These are phyloP conservation scores for Candida vaughaniae DNA, from an alignment of 805 yeast species.

Conservation along the genomic window DNA sequence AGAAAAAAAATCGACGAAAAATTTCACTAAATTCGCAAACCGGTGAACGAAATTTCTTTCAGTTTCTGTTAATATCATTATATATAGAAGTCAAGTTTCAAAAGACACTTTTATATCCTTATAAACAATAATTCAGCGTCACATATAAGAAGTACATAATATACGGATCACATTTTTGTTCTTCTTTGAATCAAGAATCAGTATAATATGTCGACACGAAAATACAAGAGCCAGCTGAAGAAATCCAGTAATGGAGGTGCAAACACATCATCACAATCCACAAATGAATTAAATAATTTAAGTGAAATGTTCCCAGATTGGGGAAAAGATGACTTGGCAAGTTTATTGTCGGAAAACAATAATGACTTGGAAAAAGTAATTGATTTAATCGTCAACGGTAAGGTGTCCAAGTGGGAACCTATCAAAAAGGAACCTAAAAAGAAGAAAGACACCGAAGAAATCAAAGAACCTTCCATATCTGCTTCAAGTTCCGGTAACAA, in stretches of 20 bases:
- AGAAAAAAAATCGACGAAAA: slow-evolving; percentile 10
- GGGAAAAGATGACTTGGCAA: slow-evolving; percentile 79
- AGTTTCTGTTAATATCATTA: not conserved
- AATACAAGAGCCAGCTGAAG: slow-evolving; percentile 48
- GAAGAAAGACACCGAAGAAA: slow-evolving; percentile 18
- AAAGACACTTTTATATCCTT: not conserved
- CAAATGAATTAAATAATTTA: slow-evolving; percentile 51
- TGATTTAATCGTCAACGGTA: slow-evolving; percentile 86
- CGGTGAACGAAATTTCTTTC: slow-evolving; percentile 1
- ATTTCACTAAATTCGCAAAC: slow-evolving; percentile 7
- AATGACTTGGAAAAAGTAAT: slow-evolving; percentile 77
- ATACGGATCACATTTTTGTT: not conserved
- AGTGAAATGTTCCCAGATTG: slow-evolving; percentile 93
- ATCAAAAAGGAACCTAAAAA: slow-evolving; percentile 69
- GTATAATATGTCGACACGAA: slow-evolving; percentile 26
- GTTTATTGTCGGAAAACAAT: slow-evolving; percentile 70
- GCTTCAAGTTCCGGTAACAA: slow-evolving; percentile 10
- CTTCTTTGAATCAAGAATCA: not conserved
- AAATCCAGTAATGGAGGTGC: slow-evolving; percentile 30
- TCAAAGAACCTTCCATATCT: slow-evolving; percentile 3
- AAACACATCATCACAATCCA: slow-evolving; percentile 2
- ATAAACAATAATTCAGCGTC: not conserved
- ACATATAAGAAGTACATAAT: not conserved
- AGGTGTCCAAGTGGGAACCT: slow-evolving; percentile 91
- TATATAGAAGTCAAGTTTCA: not conserved